Conservation (phyloP, 108 stramenopile genomes). For the Bacterosira constricta region DNA sequence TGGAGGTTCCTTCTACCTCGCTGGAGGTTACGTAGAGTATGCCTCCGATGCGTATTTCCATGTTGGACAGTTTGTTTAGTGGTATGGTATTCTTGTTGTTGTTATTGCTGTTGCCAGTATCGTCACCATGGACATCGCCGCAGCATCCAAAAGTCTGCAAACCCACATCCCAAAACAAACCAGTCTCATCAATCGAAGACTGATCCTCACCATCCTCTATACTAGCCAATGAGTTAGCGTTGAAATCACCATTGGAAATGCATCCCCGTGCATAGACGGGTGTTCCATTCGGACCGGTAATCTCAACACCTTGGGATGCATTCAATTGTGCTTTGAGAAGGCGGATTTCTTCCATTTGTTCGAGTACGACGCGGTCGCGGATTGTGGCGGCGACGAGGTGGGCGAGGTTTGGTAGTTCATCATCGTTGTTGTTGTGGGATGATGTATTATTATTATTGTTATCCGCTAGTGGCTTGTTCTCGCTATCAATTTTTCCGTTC, state of each 20-base stretch:
- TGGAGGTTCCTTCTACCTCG: slow-evolving; percentile 7
- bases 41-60: slow-evolving; percentile 46
- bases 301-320: slow-evolving; percentile 30
- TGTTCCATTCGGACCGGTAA: slow-evolving; percentile 39
- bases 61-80: slow-evolving; percentile 17
- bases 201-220: background rate
- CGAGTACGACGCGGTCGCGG: slow-evolving; percentile 44
- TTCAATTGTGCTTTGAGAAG: slow-evolving; percentile 18
- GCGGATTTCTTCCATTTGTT: slow-evolving; percentile 40
- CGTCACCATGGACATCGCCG: no score
- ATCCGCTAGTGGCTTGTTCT: no score
- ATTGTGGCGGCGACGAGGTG: slow-evolving; percentile 54
- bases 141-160: background rate
- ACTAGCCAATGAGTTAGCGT: no score
- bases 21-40: slow-evolving; percentile 13
- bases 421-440: background rate
- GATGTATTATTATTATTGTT: no score
- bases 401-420: slow-evolving; percentile 29
- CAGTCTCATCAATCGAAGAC: no score
- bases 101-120: no score
- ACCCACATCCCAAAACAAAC: slow-evolving; percentile 14
- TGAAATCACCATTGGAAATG: slow-evolving; percentile 15
- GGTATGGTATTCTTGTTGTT: background rate
- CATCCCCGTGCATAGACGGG: slow-evolving; percentile 27
- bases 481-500: no score